These are phyloP conservation scores for Dioscorea zingiberensis DNA, from an alignment of 106 monocot species.

Conservation along the genomic window DNA sequence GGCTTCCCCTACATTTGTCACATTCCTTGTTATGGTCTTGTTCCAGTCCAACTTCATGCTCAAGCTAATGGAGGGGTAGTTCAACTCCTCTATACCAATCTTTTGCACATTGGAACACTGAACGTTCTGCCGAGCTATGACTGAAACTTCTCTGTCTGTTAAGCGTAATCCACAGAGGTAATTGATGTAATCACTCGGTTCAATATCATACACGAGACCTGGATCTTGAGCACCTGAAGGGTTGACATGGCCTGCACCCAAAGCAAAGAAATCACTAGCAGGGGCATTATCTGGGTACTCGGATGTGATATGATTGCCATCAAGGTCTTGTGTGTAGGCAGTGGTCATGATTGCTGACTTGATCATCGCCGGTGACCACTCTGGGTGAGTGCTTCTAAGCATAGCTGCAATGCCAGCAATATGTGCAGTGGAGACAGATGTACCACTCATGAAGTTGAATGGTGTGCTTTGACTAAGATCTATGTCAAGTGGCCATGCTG, in stretches of 20 bases:
- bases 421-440: slow-evolving; percentile 5
- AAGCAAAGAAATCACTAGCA: slow-evolving; percentile 11
- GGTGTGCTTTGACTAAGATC: not conserved
- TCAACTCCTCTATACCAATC: not conserved
- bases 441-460: slow-evolving; percentile 24
- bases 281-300: not conserved
- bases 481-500: not conserved
- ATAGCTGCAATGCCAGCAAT: not conserved
- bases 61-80: not conserved
- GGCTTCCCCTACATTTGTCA: not conserved
- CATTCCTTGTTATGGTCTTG: not conserved
- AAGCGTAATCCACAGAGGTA: slow-evolving; percentile 18
- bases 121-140: not conserved
- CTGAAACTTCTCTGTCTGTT: not conserved
- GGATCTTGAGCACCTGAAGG: slow-evolving; percentile 15
- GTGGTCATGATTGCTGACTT: slow-evolving; percentile 8
- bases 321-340: not conserved
- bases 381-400: slow-evolving; percentile 2
- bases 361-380: slow-evolving; percentile 1
- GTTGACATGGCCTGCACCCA: slow-evolving; percentile 37
- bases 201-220: slow-evolving; percentile 29
- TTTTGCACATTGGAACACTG: not conserved
- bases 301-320: not conserved
- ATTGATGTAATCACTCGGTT: slow-evolving; percentile 20
- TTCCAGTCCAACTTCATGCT: too few relatives aligned